Conservation (phyloP, 306 rosid genomes). For the Sechiopsis laciniata region DNA sequence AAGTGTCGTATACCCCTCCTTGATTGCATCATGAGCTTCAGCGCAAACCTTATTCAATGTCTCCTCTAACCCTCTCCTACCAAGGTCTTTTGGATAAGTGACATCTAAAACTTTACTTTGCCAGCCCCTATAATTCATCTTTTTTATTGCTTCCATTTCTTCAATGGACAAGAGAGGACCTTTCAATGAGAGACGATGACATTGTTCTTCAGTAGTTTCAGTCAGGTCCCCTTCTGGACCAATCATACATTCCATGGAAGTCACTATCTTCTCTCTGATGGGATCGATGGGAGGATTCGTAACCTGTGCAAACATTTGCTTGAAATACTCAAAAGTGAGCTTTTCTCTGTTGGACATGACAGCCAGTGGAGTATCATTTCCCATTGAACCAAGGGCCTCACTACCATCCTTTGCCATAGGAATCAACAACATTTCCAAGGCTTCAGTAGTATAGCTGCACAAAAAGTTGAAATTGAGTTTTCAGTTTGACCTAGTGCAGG, state of each 20-base stretch:
- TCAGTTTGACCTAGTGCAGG: conserved; percentile 15
- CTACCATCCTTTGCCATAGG: conserved; percentile 98
- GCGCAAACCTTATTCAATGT: conserved; percentile 77
- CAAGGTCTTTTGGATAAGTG: conserved; percentile 69
- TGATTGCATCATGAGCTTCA: conserved; percentile 77
- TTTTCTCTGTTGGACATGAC: conserved; percentile 91
- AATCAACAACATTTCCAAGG: conserved; percentile 89
- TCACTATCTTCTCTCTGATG: conserved; percentile 91
- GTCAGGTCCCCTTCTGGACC: conserved; percentile 99
- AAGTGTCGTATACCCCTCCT: conserved; percentile 69
- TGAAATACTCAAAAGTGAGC: conserved; percentile 89
- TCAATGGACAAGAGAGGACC: conserved; percentile 70
- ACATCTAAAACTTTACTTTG: conserved; percentile 78
- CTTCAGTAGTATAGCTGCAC: conserved; percentile 77
- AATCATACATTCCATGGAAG: conserved; percentile 92
- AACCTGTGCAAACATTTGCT: conserved; percentile 98
- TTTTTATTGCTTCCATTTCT: conserved; percentile 79
- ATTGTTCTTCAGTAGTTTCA: conserved; percentile 83
- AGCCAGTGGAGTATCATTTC: conserved; percentile 91
- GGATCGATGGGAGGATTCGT: conserved; percentile 99
- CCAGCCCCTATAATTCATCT: conserved; percentile 90
- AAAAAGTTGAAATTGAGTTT: conserved; percentile 19
- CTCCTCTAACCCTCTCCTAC: conserved; percentile 75
- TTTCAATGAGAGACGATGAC: conserved; percentile 84
- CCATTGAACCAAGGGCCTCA: conserved; percentile 99